Evolutionary conservation across 179 eudicot species (phyloP).

Genomic region (Vitellaria paradoxa): DNA sequence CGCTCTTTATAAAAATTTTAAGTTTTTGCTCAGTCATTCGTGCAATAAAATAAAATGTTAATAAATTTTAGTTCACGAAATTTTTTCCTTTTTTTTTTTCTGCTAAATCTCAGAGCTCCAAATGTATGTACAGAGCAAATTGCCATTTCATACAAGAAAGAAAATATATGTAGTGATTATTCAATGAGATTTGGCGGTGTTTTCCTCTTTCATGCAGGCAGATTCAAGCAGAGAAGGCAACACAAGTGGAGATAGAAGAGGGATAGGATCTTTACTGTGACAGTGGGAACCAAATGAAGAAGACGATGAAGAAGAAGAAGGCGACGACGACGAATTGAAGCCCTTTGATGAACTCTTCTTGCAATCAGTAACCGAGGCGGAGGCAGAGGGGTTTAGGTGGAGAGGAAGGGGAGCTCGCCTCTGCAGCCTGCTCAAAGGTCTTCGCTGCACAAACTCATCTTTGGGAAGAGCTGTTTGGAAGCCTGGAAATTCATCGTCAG

Average conservation of each 20-base stretch:
- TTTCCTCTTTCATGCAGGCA: slow-evolving; percentile 9
- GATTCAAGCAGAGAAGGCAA: slow-evolving; percentile 38
- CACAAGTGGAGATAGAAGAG: slow-evolving; percentile 56
- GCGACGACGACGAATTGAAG: background rate
- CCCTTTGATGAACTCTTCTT: slow-evolving; percentile 20
- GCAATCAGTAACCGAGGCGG: slow-evolving; percentile 4
- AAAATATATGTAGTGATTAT: background rate
- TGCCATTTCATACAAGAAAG: background rate
- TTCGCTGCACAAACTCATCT: slow-evolving; percentile 23
- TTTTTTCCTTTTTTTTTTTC: too few species aligned
- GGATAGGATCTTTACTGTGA: slow-evolving; percentile 45
- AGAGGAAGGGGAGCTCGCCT: slow-evolving; percentile 44
- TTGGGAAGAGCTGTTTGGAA: slow-evolving; percentile 30
- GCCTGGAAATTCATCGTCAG: slow-evolving; percentile 43
- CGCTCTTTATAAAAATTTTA: too few species aligned
- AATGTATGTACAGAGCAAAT: background rate
- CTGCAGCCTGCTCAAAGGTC: slow-evolving; percentile 38
- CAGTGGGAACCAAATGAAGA: slow-evolving; percentile 17
- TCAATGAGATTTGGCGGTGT: slow-evolving; percentile 25
- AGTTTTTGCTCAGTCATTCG: too few species aligned
- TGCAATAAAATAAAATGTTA: too few species aligned
- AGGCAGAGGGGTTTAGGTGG: slow-evolving; percentile 32
- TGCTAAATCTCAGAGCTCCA: too few species aligned
- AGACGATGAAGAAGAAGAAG: slow-evolving; percentile 17
- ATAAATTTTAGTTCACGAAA: too few species aligned